Evolutionary conservation across 1,139 yeast species (phyloP).

Genomic region (Protomyces pachydermus): DNA sequence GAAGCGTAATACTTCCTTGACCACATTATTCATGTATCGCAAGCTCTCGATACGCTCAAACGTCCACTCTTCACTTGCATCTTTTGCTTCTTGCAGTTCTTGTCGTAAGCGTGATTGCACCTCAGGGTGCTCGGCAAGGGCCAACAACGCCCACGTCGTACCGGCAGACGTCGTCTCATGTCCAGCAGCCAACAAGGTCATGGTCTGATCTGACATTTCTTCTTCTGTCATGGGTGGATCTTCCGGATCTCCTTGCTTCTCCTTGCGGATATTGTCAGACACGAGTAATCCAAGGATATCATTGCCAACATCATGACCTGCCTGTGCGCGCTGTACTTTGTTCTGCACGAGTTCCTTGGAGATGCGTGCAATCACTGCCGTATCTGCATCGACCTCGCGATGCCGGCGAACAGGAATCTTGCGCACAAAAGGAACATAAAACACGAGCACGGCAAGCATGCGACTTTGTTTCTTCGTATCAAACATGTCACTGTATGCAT

Average conservation of each 20-base stretch:
- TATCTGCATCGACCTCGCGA: conserved; percentile 14
- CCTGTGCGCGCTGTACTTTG: background rate
- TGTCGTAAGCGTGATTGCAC: conserved; percentile 30
- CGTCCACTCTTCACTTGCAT: conserved; percentile 8
- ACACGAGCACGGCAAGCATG: conserved; percentile 6
- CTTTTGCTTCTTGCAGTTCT: conserved; percentile 28
- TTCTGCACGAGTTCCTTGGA: background rate
- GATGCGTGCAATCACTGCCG: background rate
- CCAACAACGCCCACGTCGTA: conserved; percentile 29
- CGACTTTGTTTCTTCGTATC: conserved; percentile 5
- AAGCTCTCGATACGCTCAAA: conserved; percentile 29
- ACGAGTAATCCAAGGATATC: conserved; percentile 30
- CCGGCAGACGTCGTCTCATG: conserved; percentile 33
- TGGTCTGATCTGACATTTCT: conserved; percentile 28
- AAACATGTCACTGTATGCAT: conserved; percentile 27
- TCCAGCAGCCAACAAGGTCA: conserved; percentile 33
- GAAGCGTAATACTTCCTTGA: conserved; percentile 37
- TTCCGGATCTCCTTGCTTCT: conserved; percentile 29
- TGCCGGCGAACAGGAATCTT: conserved; percentile 14
- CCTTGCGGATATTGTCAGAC: conserved; percentile 28
- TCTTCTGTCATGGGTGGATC: conserved; percentile 28
- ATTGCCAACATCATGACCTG: conserved; percentile 12
- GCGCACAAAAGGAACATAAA: conserved; percentile 16
- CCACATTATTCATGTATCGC: conserved; percentile 33
- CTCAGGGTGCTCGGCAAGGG: conserved; percentile 28